A percentile compares a stretch with the other conserved stretches of the same genome.
Evolutionary conservation across 352 stramenopile genomes (phyloP).

Genomic region (Pythium chondricola): DNA sequence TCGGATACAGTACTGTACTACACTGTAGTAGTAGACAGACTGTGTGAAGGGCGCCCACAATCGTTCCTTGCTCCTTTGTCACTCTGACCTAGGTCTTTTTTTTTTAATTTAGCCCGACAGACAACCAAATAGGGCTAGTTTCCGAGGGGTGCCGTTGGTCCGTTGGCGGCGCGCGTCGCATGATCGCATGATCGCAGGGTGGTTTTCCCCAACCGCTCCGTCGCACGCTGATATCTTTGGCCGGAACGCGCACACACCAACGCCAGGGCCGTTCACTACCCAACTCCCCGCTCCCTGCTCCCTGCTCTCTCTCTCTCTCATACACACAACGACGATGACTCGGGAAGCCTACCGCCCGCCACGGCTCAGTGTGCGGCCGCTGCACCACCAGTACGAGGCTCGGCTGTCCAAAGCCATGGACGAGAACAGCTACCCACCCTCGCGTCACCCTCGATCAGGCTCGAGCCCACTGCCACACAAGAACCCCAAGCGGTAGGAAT

Average conservation of each 20-base stretch:
- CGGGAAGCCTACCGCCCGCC: conserved; percentile 7
- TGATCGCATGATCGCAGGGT: conserved; percentile 4
- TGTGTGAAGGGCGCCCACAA: too few species aligned
- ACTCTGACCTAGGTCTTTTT: too few species aligned
- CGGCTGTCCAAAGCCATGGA: conserved; percentile 9
- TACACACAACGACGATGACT: conserved; percentile 13
- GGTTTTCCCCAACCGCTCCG: not conserved
- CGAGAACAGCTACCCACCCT: conserved; percentile 13
- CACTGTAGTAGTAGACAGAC: too few species aligned
- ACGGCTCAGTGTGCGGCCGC: conserved; percentile 19
- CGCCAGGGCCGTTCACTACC: not conserved
- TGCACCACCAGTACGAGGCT: conserved; percentile 53
- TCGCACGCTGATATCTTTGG: conserved; percentile 26
- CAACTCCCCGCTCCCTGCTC: too few species aligned
- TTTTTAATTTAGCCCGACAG: too few species aligned
- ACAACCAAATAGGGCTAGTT: too few species aligned
- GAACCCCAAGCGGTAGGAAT: conserved; percentile 39
- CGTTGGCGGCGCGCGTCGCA: not conserved
- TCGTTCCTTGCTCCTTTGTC: too few species aligned
- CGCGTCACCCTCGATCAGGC: conserved; percentile 14
- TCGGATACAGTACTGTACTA: too few species aligned
- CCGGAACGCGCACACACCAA: not conserved
- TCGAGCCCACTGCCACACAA: conserved; percentile 34
- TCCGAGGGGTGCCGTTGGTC: too few species aligned
- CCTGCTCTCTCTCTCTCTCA: not conserved